Base-by-base conservation (phyloP, 2,329 filamentous ascomycete species). In the Niveomyces coronatus region DNA sequence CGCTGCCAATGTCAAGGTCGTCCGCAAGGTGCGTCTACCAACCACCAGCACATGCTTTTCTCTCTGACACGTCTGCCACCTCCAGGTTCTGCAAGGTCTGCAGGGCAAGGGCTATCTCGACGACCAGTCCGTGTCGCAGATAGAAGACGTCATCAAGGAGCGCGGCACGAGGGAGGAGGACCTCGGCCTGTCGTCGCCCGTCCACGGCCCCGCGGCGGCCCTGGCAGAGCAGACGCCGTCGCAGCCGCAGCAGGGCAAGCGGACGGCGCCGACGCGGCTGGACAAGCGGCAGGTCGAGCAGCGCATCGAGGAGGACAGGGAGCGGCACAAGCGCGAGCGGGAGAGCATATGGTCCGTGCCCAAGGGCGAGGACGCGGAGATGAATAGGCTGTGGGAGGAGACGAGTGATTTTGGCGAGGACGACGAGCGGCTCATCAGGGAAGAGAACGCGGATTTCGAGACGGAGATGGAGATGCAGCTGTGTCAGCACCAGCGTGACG, bases 271-370 rank as follows among this genome's bases (percentile, higher is more conserved):
- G 5, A 59, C 62, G 19, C 58, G 63, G 13, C 58, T 91, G 36
- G 85, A 95, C 53, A 91, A 89, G 61, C 74, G 82, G 40, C 85
- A 94, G 62, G 84, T 95, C 37, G 88, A 96, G 62, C 88, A 96
- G 64, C 72, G 91, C 28, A 94, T 98, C 45, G 93, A 98, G 51
- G 93, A 98, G 61, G 91, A 98, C 59, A 71, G 91, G 4, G 91
- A 98, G 59, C 70, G 91, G 30, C 93, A 98, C 60, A 98, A 98
- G 68, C 69, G 89, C 30, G 67, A 89, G 52, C 68, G 91, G 16
- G 91, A 98, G 63, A 87, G 80, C 50, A 93, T 94, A 45, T 98
- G 93, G 91, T 85, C 87, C 1, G 79, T 94, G 3, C 76, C 76
- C 20, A 70, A 73, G 8, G 51, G 48, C 8, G 68, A 74, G 18